Conservation (phyloP, 768 basidiomycete species). For the Guyanaporus albipodus region DNA sequence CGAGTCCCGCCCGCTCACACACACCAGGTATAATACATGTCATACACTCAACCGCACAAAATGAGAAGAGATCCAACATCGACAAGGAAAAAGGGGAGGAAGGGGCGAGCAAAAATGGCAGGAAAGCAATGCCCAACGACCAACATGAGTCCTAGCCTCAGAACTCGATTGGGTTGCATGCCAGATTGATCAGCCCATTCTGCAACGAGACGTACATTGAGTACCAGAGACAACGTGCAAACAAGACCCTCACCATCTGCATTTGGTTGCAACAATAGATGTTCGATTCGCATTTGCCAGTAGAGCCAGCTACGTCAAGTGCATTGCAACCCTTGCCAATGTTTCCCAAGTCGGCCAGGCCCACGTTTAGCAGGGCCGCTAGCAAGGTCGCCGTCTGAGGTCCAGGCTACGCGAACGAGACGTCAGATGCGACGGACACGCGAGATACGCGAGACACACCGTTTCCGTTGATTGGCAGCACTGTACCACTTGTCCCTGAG, state of each 20-base stretch:
- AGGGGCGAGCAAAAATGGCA: constrained; percentile 16
- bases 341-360: background rate
- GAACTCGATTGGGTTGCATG: constrained; percentile 17
- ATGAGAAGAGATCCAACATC: constrained; percentile 17
- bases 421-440: constrained; percentile 4
- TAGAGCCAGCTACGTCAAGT: constrained; percentile 24
- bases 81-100: constrained; percentile 24
- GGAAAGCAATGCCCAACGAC: constrained; percentile 20
- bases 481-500: constrained; percentile 10
- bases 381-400: background rate
- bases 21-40: no score
- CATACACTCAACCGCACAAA: no score
- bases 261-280: constrained; percentile 25
- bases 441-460: constrained; percentile 14
- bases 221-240: no score
- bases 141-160: constrained; percentile 9
- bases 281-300: constrained; percentile 10
- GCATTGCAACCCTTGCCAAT: constrained; percentile 19
- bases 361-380: constrained; percentile 2
- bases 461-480: constrained; percentile 21
- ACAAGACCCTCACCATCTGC: constrained; percentile 9
- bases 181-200: constrained; percentile 26
- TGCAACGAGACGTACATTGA: background rate
- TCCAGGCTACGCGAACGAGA: constrained; percentile 5
- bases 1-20: no score